phyloP scores from a whole-genome alignment of 2,329 filamentous ascomycete genomes.

The Penicillium sp. region DNA sequence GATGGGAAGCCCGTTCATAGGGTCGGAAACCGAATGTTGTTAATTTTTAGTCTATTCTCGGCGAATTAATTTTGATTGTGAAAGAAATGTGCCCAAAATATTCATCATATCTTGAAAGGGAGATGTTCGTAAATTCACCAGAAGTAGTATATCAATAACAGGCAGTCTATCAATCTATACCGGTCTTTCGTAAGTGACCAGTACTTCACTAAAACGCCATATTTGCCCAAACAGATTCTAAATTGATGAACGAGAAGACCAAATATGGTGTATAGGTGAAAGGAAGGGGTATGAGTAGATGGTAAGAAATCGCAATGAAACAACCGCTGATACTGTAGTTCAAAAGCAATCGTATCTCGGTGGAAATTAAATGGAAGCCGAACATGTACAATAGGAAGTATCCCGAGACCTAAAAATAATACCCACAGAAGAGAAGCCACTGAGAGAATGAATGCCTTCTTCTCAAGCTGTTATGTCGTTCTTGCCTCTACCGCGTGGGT shows the following conservation, averaged over 20 bases:
- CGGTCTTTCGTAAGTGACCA: neutral
- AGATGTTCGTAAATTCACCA: neutral
- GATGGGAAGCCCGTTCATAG: constrained; percentile 14
- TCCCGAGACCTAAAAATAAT: neutral
- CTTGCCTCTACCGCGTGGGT: constrained; percentile 16
- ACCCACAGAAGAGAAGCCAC: neutral
- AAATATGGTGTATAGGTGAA: neutral
- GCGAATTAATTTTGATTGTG: neutral
- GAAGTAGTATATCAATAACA: neutral
- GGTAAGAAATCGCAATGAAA: neutral
- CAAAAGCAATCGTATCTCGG: neutral
- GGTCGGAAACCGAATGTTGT: neutral
- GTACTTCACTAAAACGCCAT: neutral
- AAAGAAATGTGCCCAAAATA: neutral
- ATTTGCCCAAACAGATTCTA: neutral
- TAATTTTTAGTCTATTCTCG: neutral
- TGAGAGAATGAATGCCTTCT: neutral
- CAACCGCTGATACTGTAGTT: neutral
- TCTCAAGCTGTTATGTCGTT: constrained; percentile 7
- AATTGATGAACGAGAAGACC: neutral
- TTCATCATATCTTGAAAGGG: neutral
- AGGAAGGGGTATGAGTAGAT: neutral
- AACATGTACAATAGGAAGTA: neutral
- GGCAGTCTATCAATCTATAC: neutral
- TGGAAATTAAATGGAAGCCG: neutral